Conservation (phyloP, 2,329 filamentous ascomycete species). For the Pseudogymnoascus sp. region DNA sequence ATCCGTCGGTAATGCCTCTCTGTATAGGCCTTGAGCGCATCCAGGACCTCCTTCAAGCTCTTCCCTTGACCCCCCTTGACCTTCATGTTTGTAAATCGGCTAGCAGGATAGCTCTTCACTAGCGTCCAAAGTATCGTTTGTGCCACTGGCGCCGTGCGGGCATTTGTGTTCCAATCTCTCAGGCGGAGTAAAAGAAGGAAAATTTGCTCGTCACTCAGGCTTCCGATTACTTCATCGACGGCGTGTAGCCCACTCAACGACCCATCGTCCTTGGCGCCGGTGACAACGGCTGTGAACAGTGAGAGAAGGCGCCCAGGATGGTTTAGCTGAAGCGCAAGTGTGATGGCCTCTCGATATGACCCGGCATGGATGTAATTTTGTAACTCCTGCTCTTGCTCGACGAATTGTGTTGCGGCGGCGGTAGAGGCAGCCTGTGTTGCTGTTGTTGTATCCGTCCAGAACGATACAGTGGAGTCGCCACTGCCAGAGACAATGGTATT, state of each 20-base stretch:
- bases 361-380: constrained; percentile 85
- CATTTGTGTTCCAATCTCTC: constrained; percentile 97
- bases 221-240: constrained; percentile 78
- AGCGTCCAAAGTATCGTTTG: constrained; percentile 77
- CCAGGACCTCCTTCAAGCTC: constrained; percentile 73
- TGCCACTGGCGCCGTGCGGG: constrained; percentile 72
- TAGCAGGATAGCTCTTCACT: constrained; percentile 71
- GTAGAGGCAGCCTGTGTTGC: constrained; percentile 68
- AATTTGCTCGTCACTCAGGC: constrained; percentile 74
- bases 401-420: constrained; percentile 64
- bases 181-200: constrained; percentile 73
- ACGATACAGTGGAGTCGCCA: constrained; percentile 85
- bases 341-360: constrained; percentile 88
- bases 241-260: constrained; percentile 56
- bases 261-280: constrained; percentile 48
- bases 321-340: constrained; percentile 83
- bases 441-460: constrained; percentile 88
- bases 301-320: constrained; percentile 80
- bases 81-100: constrained; percentile 63
- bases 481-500: constrained; percentile 81
- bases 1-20: constrained; percentile 86
- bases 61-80: constrained; percentile 48
- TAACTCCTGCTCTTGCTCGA: constrained; percentile 90
- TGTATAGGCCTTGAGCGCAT: constrained; percentile 82
- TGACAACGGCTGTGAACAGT: constrained; percentile 74